Conservation (phyloP, 2,329 filamentous ascomycete species). For the Calonectria hongkongensis region DNA sequence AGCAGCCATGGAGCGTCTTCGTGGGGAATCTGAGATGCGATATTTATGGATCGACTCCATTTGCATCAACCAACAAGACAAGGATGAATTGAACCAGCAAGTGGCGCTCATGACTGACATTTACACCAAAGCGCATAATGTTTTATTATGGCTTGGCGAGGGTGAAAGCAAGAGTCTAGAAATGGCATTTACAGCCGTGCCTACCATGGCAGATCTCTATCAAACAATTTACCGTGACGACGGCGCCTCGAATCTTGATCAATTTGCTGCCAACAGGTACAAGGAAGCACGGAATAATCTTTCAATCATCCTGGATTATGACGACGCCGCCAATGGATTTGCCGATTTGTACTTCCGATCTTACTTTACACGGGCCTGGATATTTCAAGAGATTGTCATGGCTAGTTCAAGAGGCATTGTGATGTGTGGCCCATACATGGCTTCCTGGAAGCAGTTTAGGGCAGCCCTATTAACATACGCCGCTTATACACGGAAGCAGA, state of each 20-base stretch:
- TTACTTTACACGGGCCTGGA: slow-evolving; percentile 1
- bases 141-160: slow-evolving; percentile 6
- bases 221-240: not conserved
- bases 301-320: not conserved
- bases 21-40: not conserved
- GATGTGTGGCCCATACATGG: slow-evolving; percentile 3
- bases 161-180: not conserved
- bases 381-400: slow-evolving; percentile 8
- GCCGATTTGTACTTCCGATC: not conserved
- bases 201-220: not conserved
- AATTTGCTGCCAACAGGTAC: not conserved
- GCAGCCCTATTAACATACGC: not conserved
- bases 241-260: not conserved
- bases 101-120: not conserved
- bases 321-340: not conserved
- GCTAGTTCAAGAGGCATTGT: not conserved
- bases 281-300: not conserved
- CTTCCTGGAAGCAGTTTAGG: not conserved
- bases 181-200: not conserved
- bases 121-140: not conserved
- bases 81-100: not conserved
- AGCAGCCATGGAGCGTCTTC: slow-evolving; percentile 11
- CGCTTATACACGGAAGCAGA: not conserved
- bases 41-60: slow-evolving; percentile 15
- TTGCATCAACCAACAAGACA: slow-evolving; percentile 3